Evolutionary conservation across 257 asterid species (phyloP).

Genomic region (Asclepias syriaca): DNA sequence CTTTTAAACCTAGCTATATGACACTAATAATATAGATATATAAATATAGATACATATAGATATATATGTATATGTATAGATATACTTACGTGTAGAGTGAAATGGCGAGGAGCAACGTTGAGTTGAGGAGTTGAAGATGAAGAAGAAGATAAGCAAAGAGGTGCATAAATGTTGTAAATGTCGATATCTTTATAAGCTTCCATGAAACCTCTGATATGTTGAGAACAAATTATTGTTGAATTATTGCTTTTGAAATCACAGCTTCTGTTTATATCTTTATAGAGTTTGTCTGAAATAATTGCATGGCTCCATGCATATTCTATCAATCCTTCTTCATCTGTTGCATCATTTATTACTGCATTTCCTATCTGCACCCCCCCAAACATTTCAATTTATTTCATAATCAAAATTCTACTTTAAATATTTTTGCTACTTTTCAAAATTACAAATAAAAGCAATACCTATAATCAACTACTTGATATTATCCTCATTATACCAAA

Average conservation of each 20-base stretch:
- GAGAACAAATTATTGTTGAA: neutral
- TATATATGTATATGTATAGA: too few relatives aligned
- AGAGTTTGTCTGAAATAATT: conserved; percentile 33
- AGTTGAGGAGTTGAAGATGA: neutral
- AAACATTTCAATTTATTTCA: too few relatives aligned
- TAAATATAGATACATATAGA: too few relatives aligned
- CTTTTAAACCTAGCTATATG: too few relatives aligned
- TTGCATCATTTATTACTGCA: conserved; percentile 28
- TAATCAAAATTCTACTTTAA: too few relatives aligned
- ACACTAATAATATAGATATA: too few relatives aligned
- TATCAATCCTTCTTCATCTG: conserved; percentile 19
- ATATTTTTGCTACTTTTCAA: too few relatives aligned
- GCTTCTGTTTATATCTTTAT: conserved; percentile 11
- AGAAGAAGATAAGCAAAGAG: conserved; percentile 16
- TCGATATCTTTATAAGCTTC: conserved; percentile 23
- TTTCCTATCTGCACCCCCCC: conserved; percentile 35
- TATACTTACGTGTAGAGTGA: conserved; percentile 13
- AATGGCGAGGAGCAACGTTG: conserved; percentile 13
- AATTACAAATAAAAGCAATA: too few relatives aligned
- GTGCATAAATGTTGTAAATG: conserved; percentile 35
- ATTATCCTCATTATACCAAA: too few relatives aligned
- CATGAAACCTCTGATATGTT: conserved; percentile 3
- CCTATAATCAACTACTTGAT: too few relatives aligned
- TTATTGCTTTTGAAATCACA: conserved; percentile 28
- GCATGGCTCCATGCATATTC: conserved; percentile 39